Evolutionary conservation across 2,329 filamentous ascomycete species (phyloP), one percentile per base, ranked within the genome.

Genomic region (Bipolaris cookei): DNA sequence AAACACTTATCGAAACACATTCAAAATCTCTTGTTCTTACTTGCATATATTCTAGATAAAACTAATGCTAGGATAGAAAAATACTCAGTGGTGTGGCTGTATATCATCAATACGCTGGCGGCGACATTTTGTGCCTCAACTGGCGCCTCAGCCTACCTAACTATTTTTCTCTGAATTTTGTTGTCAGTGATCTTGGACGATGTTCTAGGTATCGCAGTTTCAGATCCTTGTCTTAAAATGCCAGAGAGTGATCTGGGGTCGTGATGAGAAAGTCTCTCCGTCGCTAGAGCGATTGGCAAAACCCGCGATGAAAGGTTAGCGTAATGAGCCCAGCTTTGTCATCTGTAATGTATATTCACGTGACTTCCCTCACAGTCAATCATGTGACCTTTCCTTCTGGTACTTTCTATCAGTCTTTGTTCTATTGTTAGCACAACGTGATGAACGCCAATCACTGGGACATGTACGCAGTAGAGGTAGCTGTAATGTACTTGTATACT

Each of bases 281-380:
- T 30, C 16, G 28, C 23, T 7, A 30, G 18, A 45, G 23, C 42
- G 23, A 34, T 45, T 28, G 42, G 23, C 14, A 45, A 30, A 13
- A 45, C 30, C n/a, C 42, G 42, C 4, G 23, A 45, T 45, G 28
- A 45, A 23, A 30, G 28, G 4, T 45, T 45, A 45, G 42, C 42
- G 42, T 10, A 43, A 43, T 18, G 41, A 43, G 41, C 25, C 34
- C 38, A 41, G 42, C 42, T 45, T 45, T 45, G 42, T 45, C 28
- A 45, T 45, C 42, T 16, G 42, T 14, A 45, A 41, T 41, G n/a
- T n/a, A 21, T 41, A 41, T 41, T 21, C 38, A 41, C 38, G 38
- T 41, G 38, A 41, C 38, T 18, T 1, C 13, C 21, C 4, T 41
- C 18, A 20, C 8, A 8, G 38, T 41, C 38, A 41, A 10, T 41